A percentile compares a stretch with the other conserved stretches of the same genome.
Conservation (phyloP, 495 filamentous ascomycete genomes). For the Daldinia caldariorum region DNA sequence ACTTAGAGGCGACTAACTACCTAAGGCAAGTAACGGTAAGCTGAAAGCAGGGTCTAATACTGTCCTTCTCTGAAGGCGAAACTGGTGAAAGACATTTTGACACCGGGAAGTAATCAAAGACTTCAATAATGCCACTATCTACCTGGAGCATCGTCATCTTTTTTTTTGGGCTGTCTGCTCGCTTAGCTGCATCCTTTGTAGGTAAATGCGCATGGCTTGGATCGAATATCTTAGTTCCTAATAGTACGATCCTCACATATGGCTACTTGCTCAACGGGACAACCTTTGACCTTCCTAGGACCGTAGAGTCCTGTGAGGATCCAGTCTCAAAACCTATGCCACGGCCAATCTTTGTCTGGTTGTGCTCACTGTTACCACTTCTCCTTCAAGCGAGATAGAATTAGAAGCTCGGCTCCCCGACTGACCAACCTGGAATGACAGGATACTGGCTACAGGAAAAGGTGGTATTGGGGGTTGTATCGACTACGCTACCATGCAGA, state of each 20-base stretch:
- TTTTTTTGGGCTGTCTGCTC: background rate
- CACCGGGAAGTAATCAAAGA: background rate
- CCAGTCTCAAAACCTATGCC: background rate
- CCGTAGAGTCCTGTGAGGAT: background rate
- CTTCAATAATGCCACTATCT: background rate
- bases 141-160: background rate
- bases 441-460: slow-evolving; percentile 53
- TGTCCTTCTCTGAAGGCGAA: too few species aligned
- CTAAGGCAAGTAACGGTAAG: background rate
- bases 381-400: background rate
- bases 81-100: background rate
- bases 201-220: background rate
- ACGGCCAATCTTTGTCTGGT: background rate
- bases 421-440: slow-evolving; percentile 52
- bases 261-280: background rate
- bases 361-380: background rate
- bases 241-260: background rate
- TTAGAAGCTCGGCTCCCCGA: slow-evolving; percentile 50
- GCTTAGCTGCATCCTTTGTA: background rate
- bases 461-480: slow-evolving; percentile 59
- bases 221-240: background rate
- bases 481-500: slow-evolving; percentile 57
- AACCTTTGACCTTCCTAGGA: background rate
- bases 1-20: background rate
- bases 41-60: too few species aligned